phyloP scores from a whole-genome alignment of 2,329 filamentous ascomycete genomes.

The Rhynchosporium agropyri region DNA sequence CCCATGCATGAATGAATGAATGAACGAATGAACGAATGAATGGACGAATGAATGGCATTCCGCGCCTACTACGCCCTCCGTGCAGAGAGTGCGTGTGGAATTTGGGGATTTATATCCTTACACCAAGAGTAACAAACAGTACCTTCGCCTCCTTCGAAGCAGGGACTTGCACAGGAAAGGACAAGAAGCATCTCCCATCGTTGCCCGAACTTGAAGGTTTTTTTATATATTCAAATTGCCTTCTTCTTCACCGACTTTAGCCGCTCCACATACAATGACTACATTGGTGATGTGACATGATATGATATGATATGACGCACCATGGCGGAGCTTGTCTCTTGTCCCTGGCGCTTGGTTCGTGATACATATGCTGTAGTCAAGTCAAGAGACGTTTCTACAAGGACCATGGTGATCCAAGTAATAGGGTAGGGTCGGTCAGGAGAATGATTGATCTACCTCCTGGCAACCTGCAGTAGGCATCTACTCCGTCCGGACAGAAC shows the following conservation, averaged over 20 bases:
- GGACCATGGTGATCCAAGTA: neutral
- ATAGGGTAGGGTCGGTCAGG: too few relatives aligned
- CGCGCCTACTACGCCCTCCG: neutral
- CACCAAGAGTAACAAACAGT: neutral
- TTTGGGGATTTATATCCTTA: neutral
- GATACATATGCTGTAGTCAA: constrained; percentile 3
- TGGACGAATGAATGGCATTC: neutral
- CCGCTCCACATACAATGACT: neutral
- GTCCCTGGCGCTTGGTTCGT: constrained; percentile 3
- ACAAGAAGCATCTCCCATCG: neutral
- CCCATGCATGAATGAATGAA: neutral
- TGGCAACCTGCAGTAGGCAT: constrained; percentile 16
- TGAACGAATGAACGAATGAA: too few relatives aligned
- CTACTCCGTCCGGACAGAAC: neutral
- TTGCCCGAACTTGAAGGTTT: neutral
- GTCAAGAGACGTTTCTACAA: neutral
- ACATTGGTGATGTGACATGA: neutral
- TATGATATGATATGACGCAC: neutral
- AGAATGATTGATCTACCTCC: constrained; percentile 6
- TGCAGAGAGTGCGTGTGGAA: constrained; percentile 1
- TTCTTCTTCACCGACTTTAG: constrained; percentile 10
- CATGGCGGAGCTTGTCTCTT: constrained; percentile 9
- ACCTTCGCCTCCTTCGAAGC: neutral
- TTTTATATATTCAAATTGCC: neutral
- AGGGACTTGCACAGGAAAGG: neutral